These are phyloP conservation scores for Hippophae tibetana DNA, from an alignment of 306 rosid species.

Conservation along the genomic window DNA sequence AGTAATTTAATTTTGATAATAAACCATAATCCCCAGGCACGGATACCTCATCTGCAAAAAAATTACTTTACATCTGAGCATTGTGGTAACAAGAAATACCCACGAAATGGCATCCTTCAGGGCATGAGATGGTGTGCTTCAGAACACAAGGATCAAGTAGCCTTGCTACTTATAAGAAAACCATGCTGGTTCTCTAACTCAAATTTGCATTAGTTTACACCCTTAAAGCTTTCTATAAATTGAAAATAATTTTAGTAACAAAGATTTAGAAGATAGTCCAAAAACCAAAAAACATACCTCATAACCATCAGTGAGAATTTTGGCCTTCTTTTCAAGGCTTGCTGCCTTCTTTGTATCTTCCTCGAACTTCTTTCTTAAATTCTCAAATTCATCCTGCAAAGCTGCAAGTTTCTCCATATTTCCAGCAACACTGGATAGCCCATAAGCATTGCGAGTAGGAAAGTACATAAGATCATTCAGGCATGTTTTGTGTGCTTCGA, in stretches of 20 bases:
- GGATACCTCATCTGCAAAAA: no score
- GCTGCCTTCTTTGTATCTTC: slow-evolving; percentile 68
- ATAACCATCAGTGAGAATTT: slow-evolving; percentile 72
- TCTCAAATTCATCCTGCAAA: slow-evolving; percentile 73
- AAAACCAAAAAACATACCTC: slow-evolving; percentile 49
- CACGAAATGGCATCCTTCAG: no score
- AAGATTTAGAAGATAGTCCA: not conserved
- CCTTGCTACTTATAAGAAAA: no score
- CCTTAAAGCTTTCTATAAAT: not conserved
- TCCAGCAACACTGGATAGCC: slow-evolving; percentile 83
- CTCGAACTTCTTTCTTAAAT: slow-evolving; percentile 56
- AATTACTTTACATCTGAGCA: no score
- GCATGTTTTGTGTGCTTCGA: slow-evolving; percentile 81
- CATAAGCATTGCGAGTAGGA: slow-evolving; percentile 70
- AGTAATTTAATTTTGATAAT: no score
- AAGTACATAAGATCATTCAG: slow-evolving; percentile 76
- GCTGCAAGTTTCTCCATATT: slow-evolving; percentile 80
- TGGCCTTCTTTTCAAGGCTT: slow-evolving; percentile 69
- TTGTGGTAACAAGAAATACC: no score
- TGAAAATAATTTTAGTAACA: no score
- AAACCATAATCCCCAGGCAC: no score
- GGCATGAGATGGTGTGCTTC: no score
- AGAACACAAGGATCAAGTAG: no score
- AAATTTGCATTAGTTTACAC: not conserved
- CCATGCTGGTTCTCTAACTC: no score